Evolutionary conservation across 2,329 filamentous ascomycete species (phyloP).

Genomic region (Aspergillus aculeatinus): DNA sequence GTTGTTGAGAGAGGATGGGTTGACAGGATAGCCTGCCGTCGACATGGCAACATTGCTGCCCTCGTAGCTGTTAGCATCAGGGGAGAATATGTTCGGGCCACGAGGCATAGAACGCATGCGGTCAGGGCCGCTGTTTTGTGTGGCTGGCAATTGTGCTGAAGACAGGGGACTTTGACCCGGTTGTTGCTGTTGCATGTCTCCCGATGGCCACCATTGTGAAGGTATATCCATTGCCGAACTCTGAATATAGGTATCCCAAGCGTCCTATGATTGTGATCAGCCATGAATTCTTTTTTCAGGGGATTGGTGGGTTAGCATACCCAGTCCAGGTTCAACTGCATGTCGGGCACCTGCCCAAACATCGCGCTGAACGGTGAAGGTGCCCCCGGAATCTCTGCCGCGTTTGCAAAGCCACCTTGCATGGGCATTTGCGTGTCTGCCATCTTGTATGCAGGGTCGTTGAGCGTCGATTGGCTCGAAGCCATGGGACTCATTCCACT

Average conservation of each 20-base stretch:
- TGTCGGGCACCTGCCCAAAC: conserved; percentile 57
- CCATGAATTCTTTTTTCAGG: conserved; percentile 7
- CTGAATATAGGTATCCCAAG: conserved; percentile 69
- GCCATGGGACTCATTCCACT: conserved; percentile 58
- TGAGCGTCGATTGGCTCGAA: conserved; percentile 30
- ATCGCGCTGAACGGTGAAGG: conserved; percentile 55
- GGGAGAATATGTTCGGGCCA: conserved; percentile 17
- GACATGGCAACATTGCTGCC: conserved; percentile 4
- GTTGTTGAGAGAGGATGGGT: neutral
- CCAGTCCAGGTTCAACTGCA: conserved; percentile 62
- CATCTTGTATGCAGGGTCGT: conserved; percentile 31
- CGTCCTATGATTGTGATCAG: conserved; percentile 50
- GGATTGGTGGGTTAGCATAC: conserved; percentile 43
- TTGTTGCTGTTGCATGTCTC: conserved; percentile 33
- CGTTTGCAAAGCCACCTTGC: conserved; percentile 24
- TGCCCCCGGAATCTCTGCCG: conserved; percentile 42
- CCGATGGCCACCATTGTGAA: conserved; percentile 40
- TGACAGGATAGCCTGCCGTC: neutral
- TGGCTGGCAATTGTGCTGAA: conserved; percentile 19
- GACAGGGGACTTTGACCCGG: conserved; percentile 22
- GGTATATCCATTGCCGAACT: conserved; percentile 50
- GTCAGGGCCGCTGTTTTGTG: conserved; percentile 18
- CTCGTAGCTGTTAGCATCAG: conserved; percentile 15
- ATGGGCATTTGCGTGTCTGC: conserved; percentile 29
- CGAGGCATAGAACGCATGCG: conserved; percentile 17